These are phyloP conservation scores for Punica granatum DNA, from an alignment of 345 rosid species.

Conservation along the genomic window DNA sequence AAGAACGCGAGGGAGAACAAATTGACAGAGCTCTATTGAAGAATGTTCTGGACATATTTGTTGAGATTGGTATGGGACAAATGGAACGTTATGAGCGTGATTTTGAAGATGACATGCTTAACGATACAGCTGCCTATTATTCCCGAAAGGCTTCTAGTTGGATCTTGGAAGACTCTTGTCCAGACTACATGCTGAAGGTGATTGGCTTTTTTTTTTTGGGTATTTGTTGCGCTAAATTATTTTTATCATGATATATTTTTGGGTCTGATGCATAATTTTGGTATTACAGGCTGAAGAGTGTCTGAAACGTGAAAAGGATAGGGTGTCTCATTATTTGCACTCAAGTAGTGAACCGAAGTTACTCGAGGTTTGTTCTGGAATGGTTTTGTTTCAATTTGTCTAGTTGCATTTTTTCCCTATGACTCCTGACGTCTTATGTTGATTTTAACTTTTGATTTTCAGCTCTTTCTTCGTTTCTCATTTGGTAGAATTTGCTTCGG, in stretches of 20 bases:
- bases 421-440: background rate
- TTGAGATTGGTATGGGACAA: constrained; percentile 52
- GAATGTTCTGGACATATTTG: constrained; percentile 51
- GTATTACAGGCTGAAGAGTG: constrained; percentile 46
- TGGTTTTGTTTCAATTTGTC: background rate
- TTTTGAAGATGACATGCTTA: constrained; percentile 47
- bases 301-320: constrained; percentile 49
- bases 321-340: constrained; percentile 47
- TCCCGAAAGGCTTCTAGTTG: constrained; percentile 60
- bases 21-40: constrained; percentile 54
- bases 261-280: background rate
- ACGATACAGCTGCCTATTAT: constrained; percentile 50
- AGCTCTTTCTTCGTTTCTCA: background rate
- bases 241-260: background rate
- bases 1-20: constrained; percentile 55
- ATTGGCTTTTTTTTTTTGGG: background rate
- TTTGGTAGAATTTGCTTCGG: background rate
- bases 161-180: constrained; percentile 53
- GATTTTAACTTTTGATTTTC: background rate
- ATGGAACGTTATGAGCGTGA: constrained; percentile 40
- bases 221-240: background rate
- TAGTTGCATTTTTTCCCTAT: background rate
- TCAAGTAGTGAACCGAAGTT: constrained; percentile 41
- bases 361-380: constrained; percentile 40
- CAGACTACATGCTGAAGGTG: constrained; percentile 52